Evolutionary conservation across 768 basidiomycete genomes (phyloP), one percentile per base, ranked within the genome.

Genomic region (Macrolepiota dolichaula): DNA sequence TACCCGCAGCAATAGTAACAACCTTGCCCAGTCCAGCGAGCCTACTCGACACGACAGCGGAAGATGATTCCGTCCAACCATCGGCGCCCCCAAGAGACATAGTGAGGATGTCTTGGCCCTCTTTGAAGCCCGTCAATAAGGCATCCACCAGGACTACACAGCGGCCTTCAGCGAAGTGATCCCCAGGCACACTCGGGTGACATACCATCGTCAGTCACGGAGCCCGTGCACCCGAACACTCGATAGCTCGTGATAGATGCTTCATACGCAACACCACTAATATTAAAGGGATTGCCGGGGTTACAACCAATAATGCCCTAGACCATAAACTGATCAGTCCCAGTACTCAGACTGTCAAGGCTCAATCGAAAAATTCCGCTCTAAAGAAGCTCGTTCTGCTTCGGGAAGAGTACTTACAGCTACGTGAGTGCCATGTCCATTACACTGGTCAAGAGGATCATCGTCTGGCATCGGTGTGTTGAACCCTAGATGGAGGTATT

Each of bases 201-300:
- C 77, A 47, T 64, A 87, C 86, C 71, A 70, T 87, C 79, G 65
- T 85, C 79, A 51, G 74, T 77, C 61, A 82, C 77, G 10, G 61
- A 69, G 0, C 84, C 85, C 2, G 55, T 64, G 68, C 90, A 91
- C 2, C 85, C 84, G 66, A 88, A 89, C 9, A 89, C 75, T 54
- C 85, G 71, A 73, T 86, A 86, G 4, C 79, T 68, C 3, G 74
- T 79, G 38, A 89, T 70, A 1, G 79, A 79, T 0, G 87, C 84
- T 1, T 79, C 77, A 60, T 81, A 87, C 2, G 89, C 88, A 42
- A 88, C 88, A 57, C 90, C 90, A 51, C 82, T 84, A 66, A 90
- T 83, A 71, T 85, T 85, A 76, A 83, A 87, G 37, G 70, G 67
- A 67, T 89, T 90, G 50, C 74, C 80, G 0, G 83, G 81, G 62